Evolutionary conservation across 2,329 filamentous ascomycete species (phyloP), one percentile per base, ranked within the genome.

Genomic region (Penicillium hordei): DNA sequence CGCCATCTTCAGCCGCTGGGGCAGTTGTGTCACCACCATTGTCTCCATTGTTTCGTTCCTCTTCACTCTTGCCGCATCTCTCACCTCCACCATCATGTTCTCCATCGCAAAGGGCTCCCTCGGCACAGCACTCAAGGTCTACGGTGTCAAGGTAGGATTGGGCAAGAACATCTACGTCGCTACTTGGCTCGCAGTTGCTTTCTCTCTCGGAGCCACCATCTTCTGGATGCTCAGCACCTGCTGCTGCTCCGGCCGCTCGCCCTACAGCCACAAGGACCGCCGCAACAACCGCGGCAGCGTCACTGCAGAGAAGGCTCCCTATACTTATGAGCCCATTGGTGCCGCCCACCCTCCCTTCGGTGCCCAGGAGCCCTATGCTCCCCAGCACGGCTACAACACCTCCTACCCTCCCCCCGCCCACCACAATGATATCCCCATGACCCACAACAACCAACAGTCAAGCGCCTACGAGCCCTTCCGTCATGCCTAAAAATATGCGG

Each of bases 221-320:
- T 97, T 97, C 88, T 97, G 94, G 93, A 79, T 93, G 70, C 86
- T 95, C 75, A 91, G 87, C 75, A 84, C 89, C 69, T 97, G 93
- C 88, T 97, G 93, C 86, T 96, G 93, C 82, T 86, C 84, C 66
- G 90, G 91, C 46, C 81, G 82, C 66, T 81, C 77, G 54, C 77
- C 79, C 29, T 79, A 79, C 52, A 72, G 78, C 69, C 77, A 72
- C 60, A 72, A 71, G 52, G 77, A 79, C 61, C 66, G 71, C 44
- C 60, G 64, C 34, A 68, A 69, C 51, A 68, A 70, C n/a, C 65
- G 75, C 13, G 67, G 75, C 10, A 76, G 77, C 46, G 62, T 83
- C 55, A 76, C 75, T 39, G 82, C 82, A 33, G 83, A 86, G 71
- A 86, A 86, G 80, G 81, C 83, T 0, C 83, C 83, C 0, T 84